Percentiles rank a stretch among this genome's conserved stretches.
Conservation (phyloP, 106 monocot species). For the Dendrobium catenatum region DNA sequence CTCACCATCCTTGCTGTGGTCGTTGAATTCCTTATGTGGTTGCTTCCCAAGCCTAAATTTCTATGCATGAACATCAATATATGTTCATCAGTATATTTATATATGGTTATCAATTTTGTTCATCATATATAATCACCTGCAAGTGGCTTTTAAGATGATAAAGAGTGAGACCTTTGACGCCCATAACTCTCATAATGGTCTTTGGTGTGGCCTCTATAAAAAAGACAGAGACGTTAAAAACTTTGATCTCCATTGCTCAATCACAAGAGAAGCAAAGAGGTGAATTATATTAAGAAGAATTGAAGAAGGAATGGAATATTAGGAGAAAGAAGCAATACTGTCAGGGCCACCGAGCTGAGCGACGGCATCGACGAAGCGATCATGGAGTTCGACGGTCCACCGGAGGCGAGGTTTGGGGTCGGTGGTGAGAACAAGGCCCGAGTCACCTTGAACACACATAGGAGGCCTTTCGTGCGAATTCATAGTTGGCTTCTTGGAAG, state of each 20-base stretch:
- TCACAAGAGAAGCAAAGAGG: background rate
- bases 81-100: too few species aligned
- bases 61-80: constrained; percentile 17
- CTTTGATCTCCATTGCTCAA: background rate
- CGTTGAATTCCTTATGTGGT: constrained; percentile 89
- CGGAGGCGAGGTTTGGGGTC: constrained; percentile 98
- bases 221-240: background rate
- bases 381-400: constrained; percentile 97
- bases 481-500: constrained; percentile 50
- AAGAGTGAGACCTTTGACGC: constrained; percentile 90
- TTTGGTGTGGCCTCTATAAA: constrained; percentile 92
- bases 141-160: constrained; percentile 97
- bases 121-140: constrained; percentile 40
- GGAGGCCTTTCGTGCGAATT: constrained; percentile 50
- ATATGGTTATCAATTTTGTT: background rate
- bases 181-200: constrained; percentile 99
- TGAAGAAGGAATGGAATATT: constrained; percentile 1
- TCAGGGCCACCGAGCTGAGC: constrained; percentile 95
- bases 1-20: constrained; percentile 78
- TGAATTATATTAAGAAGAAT: background rate
- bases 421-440: constrained; percentile 95
- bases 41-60: constrained; percentile 98
- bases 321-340: constrained; percentile 29
- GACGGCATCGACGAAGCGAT: constrained; percentile 94
- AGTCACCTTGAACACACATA: constrained; percentile 90